phyloP scores from a whole-genome alignment of 2,329 filamentous ascomycete species.

The Orbilia javanica region DNA sequence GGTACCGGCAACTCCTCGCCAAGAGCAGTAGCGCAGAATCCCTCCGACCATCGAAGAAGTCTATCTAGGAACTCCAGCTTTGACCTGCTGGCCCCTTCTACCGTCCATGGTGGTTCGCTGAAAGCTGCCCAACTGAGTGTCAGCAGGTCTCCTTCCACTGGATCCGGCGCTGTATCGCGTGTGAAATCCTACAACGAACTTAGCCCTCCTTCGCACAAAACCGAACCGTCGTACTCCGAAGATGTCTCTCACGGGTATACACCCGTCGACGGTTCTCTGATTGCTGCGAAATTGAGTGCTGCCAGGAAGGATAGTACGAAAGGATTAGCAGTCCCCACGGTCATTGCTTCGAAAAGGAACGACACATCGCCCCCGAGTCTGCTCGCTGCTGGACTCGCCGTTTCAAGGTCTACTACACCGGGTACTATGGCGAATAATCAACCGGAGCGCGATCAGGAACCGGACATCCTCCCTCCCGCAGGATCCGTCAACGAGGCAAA shows the following conservation, averaged over 20 bases:
- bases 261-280: constrained; percentile 35
- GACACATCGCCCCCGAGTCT: constrained; percentile 44
- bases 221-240: constrained; percentile 38
- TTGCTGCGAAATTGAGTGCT: constrained; percentile 47
- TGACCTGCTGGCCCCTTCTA: constrained; percentile 39
- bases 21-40: constrained; percentile 25
- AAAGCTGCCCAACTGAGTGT: constrained; percentile 52
- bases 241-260: constrained; percentile 31
- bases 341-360: constrained; percentile 10
- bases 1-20: constrained; percentile 52
- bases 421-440: constrained; percentile 34
- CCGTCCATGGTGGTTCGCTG: constrained; percentile 37
- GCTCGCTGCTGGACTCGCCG: constrained; percentile 43
- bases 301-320: constrained; percentile 20
- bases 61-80: constrained; percentile 52
- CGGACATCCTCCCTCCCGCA: constrained; percentile 47
- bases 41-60: constrained; percentile 29
- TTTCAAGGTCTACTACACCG: constrained; percentile 42
- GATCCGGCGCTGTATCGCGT: constrained; percentile 45
- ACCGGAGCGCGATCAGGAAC: constrained; percentile 55
- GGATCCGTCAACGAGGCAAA: constrained; percentile 52
- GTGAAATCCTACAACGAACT: constrained; percentile 37
- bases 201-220: not conserved
- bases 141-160: constrained; percentile 37
- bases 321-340: not conserved